Evolutionary conservation across 345 rosid genomes (phyloP).

Genomic region (Boechera divaricarpa): DNA sequence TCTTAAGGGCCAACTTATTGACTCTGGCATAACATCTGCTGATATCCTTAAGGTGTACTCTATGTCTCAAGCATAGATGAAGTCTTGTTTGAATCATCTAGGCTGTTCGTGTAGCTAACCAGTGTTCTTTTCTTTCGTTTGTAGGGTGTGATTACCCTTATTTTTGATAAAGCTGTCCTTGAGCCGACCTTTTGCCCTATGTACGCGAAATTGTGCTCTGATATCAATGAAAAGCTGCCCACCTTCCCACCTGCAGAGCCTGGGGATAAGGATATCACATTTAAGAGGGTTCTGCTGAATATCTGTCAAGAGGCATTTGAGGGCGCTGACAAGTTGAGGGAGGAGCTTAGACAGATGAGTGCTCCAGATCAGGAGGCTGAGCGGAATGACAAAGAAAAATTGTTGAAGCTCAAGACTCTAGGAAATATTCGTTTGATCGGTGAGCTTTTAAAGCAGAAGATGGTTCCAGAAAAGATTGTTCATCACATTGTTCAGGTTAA

Average conservation of each 20-base stretch:
- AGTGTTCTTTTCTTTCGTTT: constrained; percentile 20
- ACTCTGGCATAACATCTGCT: constrained; percentile 89
- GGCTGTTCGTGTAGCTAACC: constrained; percentile 13
- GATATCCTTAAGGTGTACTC: constrained; percentile 74
- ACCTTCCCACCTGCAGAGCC: constrained; percentile 77
- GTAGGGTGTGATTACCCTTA: constrained; percentile 74
- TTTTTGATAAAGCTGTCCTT: constrained; percentile 86
- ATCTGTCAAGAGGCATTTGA: constrained; percentile 93
- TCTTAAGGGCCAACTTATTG: constrained; percentile 91
- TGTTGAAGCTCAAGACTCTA: constrained; percentile 73
- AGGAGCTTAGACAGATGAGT: constrained; percentile 74
- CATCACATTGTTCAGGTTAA: constrained; percentile 84
- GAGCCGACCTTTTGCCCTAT: constrained; percentile 64
- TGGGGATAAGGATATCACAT: constrained; percentile 74
- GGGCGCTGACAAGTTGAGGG: constrained; percentile 72
- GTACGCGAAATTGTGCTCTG: constrained; percentile 75
- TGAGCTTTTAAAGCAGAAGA: constrained; percentile 88
- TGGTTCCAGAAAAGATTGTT: constrained; percentile 81
- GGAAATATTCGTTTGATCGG: constrained; percentile 91
- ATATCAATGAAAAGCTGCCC: constrained; percentile 74
- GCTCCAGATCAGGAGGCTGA: constrained; percentile 75
- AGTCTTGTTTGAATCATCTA: constrained; percentile 5
- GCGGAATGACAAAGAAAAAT: constrained; percentile 73
- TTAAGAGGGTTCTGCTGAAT: constrained; percentile 78
- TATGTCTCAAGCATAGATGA: constrained; percentile 10